These are phyloP conservation scores for Cercospora sp. DNA, from an alignment of 2,329 filamentous ascomycete genomes.

Conservation along the genomic window DNA sequence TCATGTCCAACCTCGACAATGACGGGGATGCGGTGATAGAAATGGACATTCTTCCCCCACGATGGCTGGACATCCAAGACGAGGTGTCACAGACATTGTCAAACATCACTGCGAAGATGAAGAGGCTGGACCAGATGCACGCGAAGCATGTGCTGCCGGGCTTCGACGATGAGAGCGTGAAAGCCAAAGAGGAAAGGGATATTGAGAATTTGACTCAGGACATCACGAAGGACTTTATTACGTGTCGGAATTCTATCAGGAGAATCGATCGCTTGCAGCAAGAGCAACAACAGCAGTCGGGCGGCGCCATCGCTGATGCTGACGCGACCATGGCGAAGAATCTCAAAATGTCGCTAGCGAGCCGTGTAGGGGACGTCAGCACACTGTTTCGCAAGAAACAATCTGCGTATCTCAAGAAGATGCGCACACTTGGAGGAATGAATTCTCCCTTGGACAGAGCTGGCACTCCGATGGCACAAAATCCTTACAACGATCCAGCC, in stretches of 20 bases:
- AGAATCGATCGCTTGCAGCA: constrained; percentile 82
- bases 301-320: constrained; percentile 69
- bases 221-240: constrained; percentile 85
- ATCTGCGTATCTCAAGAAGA: constrained; percentile 81
- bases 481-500: constrained; percentile 79
- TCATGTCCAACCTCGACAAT: constrained; percentile 70
- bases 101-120: constrained; percentile 78
- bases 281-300: constrained; percentile 66
- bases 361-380: constrained; percentile 87
- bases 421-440: constrained; percentile 48
- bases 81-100: constrained; percentile 82
- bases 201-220: constrained; percentile 89
- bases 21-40: constrained; percentile 95
- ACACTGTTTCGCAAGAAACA: constrained; percentile 95
- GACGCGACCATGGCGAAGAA: constrained; percentile 97
- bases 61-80: constrained; percentile 94
- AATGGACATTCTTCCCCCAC: constrained; percentile 93
- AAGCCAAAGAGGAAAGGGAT: constrained; percentile 80
- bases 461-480: constrained; percentile 51
- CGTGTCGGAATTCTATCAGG: constrained; percentile 86
- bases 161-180: constrained; percentile 92
- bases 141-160: constrained; percentile 96
- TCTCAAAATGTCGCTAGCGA: constrained; percentile 86
- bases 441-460: constrained; percentile 50
- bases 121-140: constrained; percentile 85